A percentile compares a stretch with the other conserved stretches of the same genome.
Evolutionary conservation across 495 filamentous ascomycete species (phyloP).

Genomic region (Talaromyces proteolyticus): DNA sequence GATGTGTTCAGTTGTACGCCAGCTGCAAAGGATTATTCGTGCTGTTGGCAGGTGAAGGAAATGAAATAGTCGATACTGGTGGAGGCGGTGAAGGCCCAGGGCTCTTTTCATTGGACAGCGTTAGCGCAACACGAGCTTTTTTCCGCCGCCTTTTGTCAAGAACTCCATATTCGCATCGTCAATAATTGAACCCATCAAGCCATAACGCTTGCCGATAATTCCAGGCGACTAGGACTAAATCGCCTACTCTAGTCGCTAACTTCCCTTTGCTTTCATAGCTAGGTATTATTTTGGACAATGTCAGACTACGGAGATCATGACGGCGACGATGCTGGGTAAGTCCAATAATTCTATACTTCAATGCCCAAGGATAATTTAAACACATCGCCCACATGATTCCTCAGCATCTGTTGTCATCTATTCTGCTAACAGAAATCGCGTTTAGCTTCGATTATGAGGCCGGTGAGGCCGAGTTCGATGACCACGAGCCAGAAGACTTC

Average conservation of each 20-base stretch:
- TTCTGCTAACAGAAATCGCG: slow-evolving; percentile 17
- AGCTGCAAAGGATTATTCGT: not conserved
- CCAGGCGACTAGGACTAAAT: too few species aligned
- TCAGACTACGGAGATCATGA: slow-evolving; percentile 79
- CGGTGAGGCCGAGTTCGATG: slow-evolving; percentile 58
- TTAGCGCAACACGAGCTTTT: not conserved
- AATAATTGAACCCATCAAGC: too few species aligned
- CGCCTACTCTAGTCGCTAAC: too few species aligned
- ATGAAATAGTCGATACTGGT: slow-evolving; percentile 1
- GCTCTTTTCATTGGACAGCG: not conserved
- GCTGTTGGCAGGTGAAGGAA: not conserved
- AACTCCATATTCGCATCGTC: not conserved
- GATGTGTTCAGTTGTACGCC: too few species aligned
- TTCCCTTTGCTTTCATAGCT: too few species aligned
- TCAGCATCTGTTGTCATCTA: too few species aligned
- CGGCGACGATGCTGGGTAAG: slow-evolving; percentile 48
- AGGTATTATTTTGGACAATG: too few species aligned
- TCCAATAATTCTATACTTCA: slow-evolving; percentile 7
- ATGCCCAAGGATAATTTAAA: not conserved
- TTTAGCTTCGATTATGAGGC: slow-evolving; percentile 48
- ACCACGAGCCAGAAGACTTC: slow-evolving; percentile 55
- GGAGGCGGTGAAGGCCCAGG: slow-evolving; percentile 2
- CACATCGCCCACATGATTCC: not conserved
- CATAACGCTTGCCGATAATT: too few species aligned
- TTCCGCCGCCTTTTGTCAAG: not conserved